phyloP scores from a whole-genome alignment of 2,329 filamentous ascomycete genomes.

The Calonectria montana region DNA sequence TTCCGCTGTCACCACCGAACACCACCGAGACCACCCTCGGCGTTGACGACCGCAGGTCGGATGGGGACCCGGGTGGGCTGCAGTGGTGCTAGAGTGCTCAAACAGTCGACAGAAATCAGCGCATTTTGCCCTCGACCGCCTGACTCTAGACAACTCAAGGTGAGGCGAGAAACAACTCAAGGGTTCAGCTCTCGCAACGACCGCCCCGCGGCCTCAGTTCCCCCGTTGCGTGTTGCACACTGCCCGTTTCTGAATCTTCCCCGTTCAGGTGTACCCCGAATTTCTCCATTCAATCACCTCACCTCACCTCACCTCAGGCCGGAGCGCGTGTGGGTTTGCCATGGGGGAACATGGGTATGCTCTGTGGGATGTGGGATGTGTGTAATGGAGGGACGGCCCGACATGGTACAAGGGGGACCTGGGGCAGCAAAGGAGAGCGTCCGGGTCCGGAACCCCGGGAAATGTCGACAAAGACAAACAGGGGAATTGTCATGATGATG shows the following conservation, averaged over 20 bases:
- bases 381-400: slow-evolving; percentile 18
- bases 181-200: slow-evolving; percentile 23
- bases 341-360: slow-evolving; percentile 32
- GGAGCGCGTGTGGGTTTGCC: slow-evolving; percentile 16
- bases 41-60: slow-evolving; percentile 33
- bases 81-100: slow-evolving; percentile 27
- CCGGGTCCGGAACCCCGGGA: slow-evolving; percentile 40
- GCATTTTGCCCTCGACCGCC: slow-evolving; percentile 40
- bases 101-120: slow-evolving; percentile 21
- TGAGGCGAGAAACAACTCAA: slow-evolving; percentile 17
- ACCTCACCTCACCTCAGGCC: slow-evolving; percentile 14
- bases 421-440: slow-evolving; percentile 26
- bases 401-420: slow-evolving; percentile 15
- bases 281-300: slow-evolving; percentile 27
- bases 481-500: slow-evolving; percentile 28
- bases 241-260: slow-evolving; percentile 12
- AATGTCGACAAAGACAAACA: slow-evolving; percentile 24
- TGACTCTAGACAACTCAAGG: slow-evolving; percentile 29
- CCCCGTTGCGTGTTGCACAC: background rate
- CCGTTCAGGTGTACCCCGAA: background rate
- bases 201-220: slow-evolving; percentile 15
- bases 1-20: slow-evolving; percentile 27
- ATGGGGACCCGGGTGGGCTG: slow-evolving; percentile 41
- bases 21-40: slow-evolving; percentile 16
- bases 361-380: slow-evolving; percentile 23